These are phyloP conservation scores for Aspergillus haitiensis DNA, from an alignment of 495 filamentous ascomycete genomes.

Conservation along the genomic window DNA sequence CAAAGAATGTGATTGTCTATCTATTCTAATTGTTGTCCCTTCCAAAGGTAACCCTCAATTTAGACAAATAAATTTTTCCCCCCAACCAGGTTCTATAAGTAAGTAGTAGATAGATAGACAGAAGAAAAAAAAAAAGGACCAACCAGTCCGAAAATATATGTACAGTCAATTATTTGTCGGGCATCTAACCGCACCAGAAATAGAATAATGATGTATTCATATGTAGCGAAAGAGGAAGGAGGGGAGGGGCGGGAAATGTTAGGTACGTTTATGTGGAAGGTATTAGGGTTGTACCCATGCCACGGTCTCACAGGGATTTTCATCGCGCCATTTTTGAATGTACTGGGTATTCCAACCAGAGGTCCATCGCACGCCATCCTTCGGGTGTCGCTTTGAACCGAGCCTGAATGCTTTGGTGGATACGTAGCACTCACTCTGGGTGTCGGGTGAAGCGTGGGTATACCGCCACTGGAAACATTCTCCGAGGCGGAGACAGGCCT, in stretches of 20 bases:
- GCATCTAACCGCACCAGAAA: no score
- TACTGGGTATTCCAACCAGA: conserved; percentile 20
- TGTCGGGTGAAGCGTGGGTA: not conserved
- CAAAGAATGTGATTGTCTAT: not conserved
- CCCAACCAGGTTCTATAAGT: no score
- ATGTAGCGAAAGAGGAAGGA: no score
- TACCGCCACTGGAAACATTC: conserved; percentile 29
- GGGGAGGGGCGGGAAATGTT: no score
- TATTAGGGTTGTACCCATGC: conserved; percentile 19
- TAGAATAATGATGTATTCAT: no score
- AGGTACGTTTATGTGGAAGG: not conserved
- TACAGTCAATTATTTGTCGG: no score
- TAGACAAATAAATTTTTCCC: no score
- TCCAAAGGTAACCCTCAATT: no score
- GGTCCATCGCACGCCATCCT: conserved; percentile 9
- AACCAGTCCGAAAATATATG: no score
- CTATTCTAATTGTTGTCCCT: not conserved
- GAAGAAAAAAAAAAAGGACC: no score
- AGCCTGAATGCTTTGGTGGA: conserved; percentile 19
- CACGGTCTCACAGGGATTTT: conserved; percentile 12
- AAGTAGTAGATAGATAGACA: no score
- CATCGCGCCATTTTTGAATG: conserved; percentile 19
- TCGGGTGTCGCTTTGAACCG: conserved; percentile 13
- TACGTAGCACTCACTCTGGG: conserved; percentile 10
- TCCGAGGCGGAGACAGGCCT: conserved; percentile 40